Conservation (phyloP, 192 early-diverging fungal genomes). For the Neocallimastix lanati region DNA sequence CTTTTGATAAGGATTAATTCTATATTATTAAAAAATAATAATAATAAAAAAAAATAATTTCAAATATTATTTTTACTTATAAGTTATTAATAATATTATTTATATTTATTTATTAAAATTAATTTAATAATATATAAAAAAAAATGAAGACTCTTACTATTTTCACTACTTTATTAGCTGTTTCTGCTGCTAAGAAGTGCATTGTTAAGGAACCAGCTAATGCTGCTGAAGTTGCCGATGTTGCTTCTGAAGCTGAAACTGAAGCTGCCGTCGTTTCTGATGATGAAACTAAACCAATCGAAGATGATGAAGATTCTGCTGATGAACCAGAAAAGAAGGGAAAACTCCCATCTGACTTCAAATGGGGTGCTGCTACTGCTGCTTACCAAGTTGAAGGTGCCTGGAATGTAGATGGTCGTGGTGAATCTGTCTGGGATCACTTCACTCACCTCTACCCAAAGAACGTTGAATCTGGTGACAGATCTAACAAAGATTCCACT, state of each 20-base stretch:
- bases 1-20: no score
- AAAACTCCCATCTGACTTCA: background rate
- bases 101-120: no score
- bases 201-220: background rate
- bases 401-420: slow-evolving; percentile 18
- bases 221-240: background rate
- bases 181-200: background rate
- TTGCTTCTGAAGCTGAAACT: background rate
- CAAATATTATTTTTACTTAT: no score
- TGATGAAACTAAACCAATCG: background rate
- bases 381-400: slow-evolving; percentile 23
- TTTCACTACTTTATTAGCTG: background rate
- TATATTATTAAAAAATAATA: no score
- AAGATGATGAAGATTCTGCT: background rate
- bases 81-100: no score
- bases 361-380: slow-evolving; percentile 10
- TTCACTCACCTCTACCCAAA: slow-evolving; percentile 1
- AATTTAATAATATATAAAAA: background rate
- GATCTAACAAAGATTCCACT: slow-evolving; percentile 5
- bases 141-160: background rate
- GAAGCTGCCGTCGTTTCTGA: background rate
- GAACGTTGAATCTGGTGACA: background rate
- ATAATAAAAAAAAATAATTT: no score
- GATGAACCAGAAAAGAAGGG: background rate
- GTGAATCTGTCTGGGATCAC: slow-evolving; percentile 18